phyloP scores from a whole-genome alignment of 176 grass and related monocot species.

The Phragmites australis region DNA sequence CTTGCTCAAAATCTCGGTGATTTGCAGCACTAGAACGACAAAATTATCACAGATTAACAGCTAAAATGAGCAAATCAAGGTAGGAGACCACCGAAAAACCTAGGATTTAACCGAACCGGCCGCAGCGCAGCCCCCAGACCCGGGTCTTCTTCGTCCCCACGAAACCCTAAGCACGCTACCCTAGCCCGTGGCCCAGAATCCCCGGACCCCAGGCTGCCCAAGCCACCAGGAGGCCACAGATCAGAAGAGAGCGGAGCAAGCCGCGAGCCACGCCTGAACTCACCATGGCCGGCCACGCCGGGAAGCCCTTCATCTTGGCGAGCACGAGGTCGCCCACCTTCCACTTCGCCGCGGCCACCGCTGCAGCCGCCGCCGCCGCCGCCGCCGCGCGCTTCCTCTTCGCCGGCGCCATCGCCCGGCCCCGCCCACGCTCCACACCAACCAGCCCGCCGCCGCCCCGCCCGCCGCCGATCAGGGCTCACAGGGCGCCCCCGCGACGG shows the following conservation, averaged over 20 bases:
- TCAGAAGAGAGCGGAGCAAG: conserved; percentile 18
- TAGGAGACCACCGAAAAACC: conserved; percentile 12
- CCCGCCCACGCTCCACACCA: not conserved
- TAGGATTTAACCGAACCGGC: conserved; percentile 1
- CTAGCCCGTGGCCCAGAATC: conserved; percentile 3
- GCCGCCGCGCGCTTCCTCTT: conserved; percentile 62
- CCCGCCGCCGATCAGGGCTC: conserved; percentile 35
- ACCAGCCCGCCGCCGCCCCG: conserved; percentile 32
- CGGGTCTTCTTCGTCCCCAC: not conserved
- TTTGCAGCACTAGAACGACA: not conserved
- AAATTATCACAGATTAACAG: conserved; percentile 32
- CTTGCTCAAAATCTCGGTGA: not conserved
- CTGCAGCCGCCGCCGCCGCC: conserved; percentile 42
- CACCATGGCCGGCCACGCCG: conserved; percentile 96
- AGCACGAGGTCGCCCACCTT: conserved; percentile 99
- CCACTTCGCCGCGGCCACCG: conserved; percentile 73
- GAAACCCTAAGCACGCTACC: conserved; percentile 33
- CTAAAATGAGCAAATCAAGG: conserved; percentile 39
- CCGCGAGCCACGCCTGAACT: not conserved
- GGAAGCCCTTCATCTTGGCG: conserved; percentile 99
- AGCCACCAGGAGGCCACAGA: conserved; percentile 22
- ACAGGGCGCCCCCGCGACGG: not conserved
- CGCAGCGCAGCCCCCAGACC: not conserved
- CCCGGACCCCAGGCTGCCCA: not conserved
- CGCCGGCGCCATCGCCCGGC: conserved; percentile 59